These are phyloP conservation scores for Juncus effusus DNA, from an alignment of 176 grass and related monocot genomes.

Conservation along the genomic window DNA sequence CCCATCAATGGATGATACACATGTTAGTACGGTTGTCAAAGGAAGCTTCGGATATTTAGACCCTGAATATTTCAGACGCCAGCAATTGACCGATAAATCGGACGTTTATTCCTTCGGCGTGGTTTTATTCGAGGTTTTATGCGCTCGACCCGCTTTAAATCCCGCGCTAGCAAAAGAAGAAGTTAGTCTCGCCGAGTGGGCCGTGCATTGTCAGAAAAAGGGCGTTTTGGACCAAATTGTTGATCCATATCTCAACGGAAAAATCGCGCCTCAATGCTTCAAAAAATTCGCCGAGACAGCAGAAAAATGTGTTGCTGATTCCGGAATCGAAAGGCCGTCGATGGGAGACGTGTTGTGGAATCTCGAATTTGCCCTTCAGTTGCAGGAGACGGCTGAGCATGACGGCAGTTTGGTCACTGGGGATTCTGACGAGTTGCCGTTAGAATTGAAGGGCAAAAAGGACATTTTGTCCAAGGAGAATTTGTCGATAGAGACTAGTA, in stretches of 20 bases:
- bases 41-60: constrained; percentile 47
- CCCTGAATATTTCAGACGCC: constrained; percentile 39
- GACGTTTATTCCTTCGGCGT: constrained; percentile 47
- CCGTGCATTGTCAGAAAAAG: constrained; percentile 30
- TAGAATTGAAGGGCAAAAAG: constrained; percentile 64
- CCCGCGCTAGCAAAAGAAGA: constrained; percentile 22
- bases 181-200: constrained; percentile 43
- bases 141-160: constrained; percentile 27
- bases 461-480: constrained; percentile 1
- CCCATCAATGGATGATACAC: not conserved
- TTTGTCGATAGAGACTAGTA: constrained; percentile 16
- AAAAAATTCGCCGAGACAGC: constrained; percentile 37
- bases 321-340: constrained; percentile 59
- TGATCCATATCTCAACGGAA: constrained; percentile 31
- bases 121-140: constrained; percentile 45
- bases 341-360: constrained; percentile 97
- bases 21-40: constrained; percentile 42
- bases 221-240: constrained; percentile 35
- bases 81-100: constrained; percentile 43
- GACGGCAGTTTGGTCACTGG: constrained; percentile 59
- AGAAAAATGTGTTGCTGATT: constrained; percentile 61
- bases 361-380: constrained; percentile 84
- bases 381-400: constrained; percentile 76
- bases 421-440: constrained; percentile 46
- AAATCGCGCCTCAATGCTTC: constrained; percentile 36